Base-by-base conservation (phyloP, 148 eudicot species). In the Beta vulgaris region DNA sequence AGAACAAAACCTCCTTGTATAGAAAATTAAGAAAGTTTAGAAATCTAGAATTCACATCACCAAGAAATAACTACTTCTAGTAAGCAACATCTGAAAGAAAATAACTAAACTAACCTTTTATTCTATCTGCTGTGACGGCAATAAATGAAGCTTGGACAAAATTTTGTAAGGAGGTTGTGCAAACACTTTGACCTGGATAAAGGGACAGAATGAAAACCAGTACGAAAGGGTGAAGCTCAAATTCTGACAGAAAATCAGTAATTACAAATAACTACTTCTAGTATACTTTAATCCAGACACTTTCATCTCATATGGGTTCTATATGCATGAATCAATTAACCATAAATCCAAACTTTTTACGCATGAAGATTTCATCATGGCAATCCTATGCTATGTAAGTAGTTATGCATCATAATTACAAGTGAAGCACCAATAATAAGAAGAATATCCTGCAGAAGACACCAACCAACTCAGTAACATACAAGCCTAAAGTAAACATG, bases 81-180 rank as follows among this genome's bases (percentile, higher is more conserved):
- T 18, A 71, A 48, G 15, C 7, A 34, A 4, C 34, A 37, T 42
- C 2, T 8, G 46, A 19, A 60, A 54, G 64, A 18, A 16, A 61
- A 71, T 25, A 49, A 7, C 9, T 21, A 59, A 44, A 31, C 67
- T 32, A 32, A 85, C 88, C 88, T 72, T 55, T 80, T 43, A 94
- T 86, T 80, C 87, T 90, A 12, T 92, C 93, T 29, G 87, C 85
- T 77, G 92, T 77, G 44, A 94, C 97, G 79, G 97, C 98, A 84
- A 91, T 82, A 64, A 92, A 92, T 51, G 98, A 83, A 37, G 96
- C 75, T 67, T 94, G 98, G 69, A 94, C 96, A 85, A 94, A 94
- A 71, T 92, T 94, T 51, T 94, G 78, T 86, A 92, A 80, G 90
- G 83, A 59, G 96, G 91, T 80, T 94, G 97, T 60, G 65, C 80